Evolutionary conservation across 2,329 filamentous ascomycete genomes (phyloP), one percentile per base, ranked within the genome.

Genomic region (Pseudogymnoascus sp.): DNA sequence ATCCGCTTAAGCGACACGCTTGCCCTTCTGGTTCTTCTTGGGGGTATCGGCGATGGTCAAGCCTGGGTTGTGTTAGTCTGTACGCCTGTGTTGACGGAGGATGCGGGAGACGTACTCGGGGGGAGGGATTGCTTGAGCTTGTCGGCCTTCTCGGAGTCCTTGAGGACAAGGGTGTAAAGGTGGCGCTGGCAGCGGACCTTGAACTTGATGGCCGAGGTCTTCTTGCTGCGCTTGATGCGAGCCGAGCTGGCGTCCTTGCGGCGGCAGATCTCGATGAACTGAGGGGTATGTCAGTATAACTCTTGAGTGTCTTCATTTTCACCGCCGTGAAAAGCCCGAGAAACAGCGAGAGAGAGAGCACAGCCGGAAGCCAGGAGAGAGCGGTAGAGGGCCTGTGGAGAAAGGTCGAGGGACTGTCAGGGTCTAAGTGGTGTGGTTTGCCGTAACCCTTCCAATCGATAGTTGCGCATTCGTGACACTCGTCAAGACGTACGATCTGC

Each of bases 241-340:
- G 90, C 90, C 80, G 90, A 96, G 78, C 90, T 95, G 79, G 94
- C 94, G 88, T 99, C 95, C 86, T 96, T 96, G 80, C 94, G 90
- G 82, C 93, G 90, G 88, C 91, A 96, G 87, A 99, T 96, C 89
- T 97, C 94, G 81, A 99, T 96, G 91, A 99, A 99, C 86, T 96
- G 79, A 30, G 60, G 45, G 41, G 60, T 38, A 33, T 25, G 61
- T 62, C 58, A 62, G 61, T 55, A 22, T 62, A 38, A 16, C 35
- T 39, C 9, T 55, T 60, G 22, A 4, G 28, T 33, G 16, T 55
- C n/a, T 33, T 55, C 22, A 12, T 33, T 55, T 55, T 16, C 49
- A 33, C 9, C 49, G 9, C 49, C 22, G n/a, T 22, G n/a, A 11
- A 12, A 55, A 55, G 28, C 28, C 49, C 3, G n/a, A 55, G 49